Percentiles rank a stretch among this genome's conserved stretches.
phyloP scores from a whole-genome alignment of 2,329 filamentous ascomycete species.

The Lachnellula willkommii region DNA sequence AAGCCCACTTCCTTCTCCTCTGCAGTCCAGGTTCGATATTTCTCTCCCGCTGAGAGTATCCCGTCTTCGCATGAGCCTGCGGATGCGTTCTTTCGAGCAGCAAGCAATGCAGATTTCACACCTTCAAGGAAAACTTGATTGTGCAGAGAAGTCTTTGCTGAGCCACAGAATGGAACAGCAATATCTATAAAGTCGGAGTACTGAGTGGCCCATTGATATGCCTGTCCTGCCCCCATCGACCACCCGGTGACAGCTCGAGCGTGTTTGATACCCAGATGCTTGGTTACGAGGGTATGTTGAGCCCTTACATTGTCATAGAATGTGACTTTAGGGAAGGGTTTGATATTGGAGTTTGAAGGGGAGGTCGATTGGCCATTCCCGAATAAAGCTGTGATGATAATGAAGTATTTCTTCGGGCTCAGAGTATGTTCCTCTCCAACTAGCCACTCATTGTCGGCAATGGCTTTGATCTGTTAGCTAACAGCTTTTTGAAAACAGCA shows the following conservation, averaged over 20 bases:
- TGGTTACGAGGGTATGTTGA: conserved; percentile 60
- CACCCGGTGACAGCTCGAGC: conserved; percentile 60
- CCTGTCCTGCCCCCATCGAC: conserved; percentile 66
- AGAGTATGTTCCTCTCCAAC: conserved; percentile 47
- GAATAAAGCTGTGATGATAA: conserved; percentile 63
- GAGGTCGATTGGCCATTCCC: conserved; percentile 65
- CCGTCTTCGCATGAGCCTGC: conserved; percentile 46
- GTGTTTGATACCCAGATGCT: conserved; percentile 55
- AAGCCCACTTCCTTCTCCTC: conserved; percentile 52
- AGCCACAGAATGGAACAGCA: conserved; percentile 60
- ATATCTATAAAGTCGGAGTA: conserved; percentile 57
- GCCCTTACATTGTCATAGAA: conserved; percentile 67
- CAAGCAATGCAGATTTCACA: conserved; percentile 54
- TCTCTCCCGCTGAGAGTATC: conserved; percentile 33
- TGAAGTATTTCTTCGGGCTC: conserved; percentile 59
- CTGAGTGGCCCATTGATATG: conserved; percentile 54
- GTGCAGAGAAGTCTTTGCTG: conserved; percentile 58
- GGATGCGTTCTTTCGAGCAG: conserved; percentile 49
- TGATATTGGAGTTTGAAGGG: conserved; percentile 55
- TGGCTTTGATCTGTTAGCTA: conserved; percentile 35
- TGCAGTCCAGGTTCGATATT: conserved; percentile 44
- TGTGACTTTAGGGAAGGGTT: conserved; percentile 56
- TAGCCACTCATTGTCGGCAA: conserved; percentile 71
- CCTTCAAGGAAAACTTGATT: conserved; percentile 66
- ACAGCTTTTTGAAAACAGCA: not conserved